Evolutionary conservation across 805 yeast species (phyloP).

Genomic region (Candida alai): DNA sequence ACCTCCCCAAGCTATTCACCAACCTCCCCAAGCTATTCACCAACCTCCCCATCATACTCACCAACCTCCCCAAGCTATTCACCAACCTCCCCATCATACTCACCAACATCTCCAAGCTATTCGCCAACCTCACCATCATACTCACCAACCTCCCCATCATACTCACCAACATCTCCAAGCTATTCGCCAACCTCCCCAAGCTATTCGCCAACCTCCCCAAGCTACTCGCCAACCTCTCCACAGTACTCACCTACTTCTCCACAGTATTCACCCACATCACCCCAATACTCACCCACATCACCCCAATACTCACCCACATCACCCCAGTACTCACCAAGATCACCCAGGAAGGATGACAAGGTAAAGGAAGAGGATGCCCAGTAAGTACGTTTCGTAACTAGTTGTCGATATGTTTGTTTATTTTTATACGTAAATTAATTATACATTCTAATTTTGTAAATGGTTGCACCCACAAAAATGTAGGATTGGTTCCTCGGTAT

Average conservation of each 20-base stretch:
- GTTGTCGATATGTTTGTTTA: too few relatives aligned
- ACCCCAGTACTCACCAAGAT: slow-evolving; percentile 43
- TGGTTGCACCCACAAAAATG: too few relatives aligned
- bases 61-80: slow-evolving; percentile 79
- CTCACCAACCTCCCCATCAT: slow-evolving; percentile 80
- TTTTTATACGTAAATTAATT: too few relatives aligned
- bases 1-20: slow-evolving; percentile 64
- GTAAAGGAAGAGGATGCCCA: slow-evolving; percentile 10
- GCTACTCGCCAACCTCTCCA: slow-evolving; percentile 76
- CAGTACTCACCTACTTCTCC: slow-evolving; percentile 68
- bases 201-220: slow-evolving; percentile 78
- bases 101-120: slow-evolving; percentile 57
- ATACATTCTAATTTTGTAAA: too few relatives aligned
- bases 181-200: slow-evolving; percentile 72
- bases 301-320: slow-evolving; percentile 55
- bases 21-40: slow-evolving; percentile 53
- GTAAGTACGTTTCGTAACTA: neutral
- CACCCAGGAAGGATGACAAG: slow-evolving; percentile 29
- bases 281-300: slow-evolving; percentile 67
- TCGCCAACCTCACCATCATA: slow-evolving; percentile 74
- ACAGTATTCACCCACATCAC: slow-evolving; percentile 73
- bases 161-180: slow-evolving; percentile 46
- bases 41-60: slow-evolving; percentile 68
- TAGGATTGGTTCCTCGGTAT: too few relatives aligned
- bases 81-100: slow-evolving; percentile 67